phyloP scores from a whole-genome alignment of 305 asterid genomes.

The Fraxinus sp. region DNA sequence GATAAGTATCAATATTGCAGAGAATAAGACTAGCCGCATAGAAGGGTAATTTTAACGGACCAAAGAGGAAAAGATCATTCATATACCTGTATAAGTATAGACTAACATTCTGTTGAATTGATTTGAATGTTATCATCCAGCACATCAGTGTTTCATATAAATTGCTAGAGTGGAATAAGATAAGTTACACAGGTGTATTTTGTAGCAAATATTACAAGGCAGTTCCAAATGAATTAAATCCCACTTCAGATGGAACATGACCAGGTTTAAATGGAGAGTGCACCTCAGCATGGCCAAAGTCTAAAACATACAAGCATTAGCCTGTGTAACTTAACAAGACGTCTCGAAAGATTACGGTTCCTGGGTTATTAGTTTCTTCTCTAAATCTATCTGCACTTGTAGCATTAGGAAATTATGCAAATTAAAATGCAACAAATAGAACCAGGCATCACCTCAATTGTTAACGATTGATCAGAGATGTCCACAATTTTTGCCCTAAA shows the following conservation, averaged over 20 bases:
- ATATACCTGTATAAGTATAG: neutral
- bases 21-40: neutral
- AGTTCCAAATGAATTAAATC: neutral
- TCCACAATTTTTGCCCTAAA: slow-evolving; percentile 95
- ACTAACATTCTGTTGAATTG: neutral
- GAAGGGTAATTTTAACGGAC: neutral
- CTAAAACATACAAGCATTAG: neutral
- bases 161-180: neutral
- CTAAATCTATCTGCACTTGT: neutral
- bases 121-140: neutral
- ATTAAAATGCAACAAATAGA: slow-evolving; percentile 10
- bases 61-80: neutral
- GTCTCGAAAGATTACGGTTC: neutral
- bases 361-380: neutral
- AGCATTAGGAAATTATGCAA: neutral
- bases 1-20: neutral
- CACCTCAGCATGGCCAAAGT: neutral
- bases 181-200: neutral
- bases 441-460: slow-evolving; percentile 69
- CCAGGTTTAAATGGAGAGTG: neutral
- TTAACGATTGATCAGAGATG: slow-evolving; percentile 80
- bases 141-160: neutral
- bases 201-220: slow-evolving; percentile 8
- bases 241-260: neutral
- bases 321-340: slow-evolving; percentile 15